phyloP scores from a whole-genome alignment of 2,329 filamentous ascomycete species.

The Fusarium falciforme region DNA sequence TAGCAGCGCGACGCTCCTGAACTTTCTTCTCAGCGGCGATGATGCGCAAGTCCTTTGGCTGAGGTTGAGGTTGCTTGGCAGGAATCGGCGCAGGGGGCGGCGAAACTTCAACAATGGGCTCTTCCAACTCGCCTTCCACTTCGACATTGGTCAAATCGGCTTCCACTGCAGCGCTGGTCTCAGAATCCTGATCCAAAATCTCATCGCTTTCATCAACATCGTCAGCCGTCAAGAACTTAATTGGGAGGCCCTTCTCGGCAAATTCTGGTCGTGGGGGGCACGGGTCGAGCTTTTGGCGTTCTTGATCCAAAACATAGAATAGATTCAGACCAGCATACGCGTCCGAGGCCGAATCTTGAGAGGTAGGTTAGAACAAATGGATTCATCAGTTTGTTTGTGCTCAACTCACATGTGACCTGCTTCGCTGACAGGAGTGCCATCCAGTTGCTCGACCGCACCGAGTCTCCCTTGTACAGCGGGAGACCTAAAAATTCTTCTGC shows the following conservation, averaged over 20 bases:
- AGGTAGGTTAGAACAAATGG: slow-evolving; percentile 4
- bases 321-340: slow-evolving; percentile 83
- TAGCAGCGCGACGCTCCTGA: slow-evolving; percentile 48
- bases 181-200: slow-evolving; percentile 46
- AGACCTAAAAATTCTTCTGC: slow-evolving; percentile 77
- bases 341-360: slow-evolving; percentile 79
- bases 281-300: slow-evolving; percentile 74
- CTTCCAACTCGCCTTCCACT: slow-evolving; percentile 8
- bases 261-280: slow-evolving; percentile 76
- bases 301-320: slow-evolving; percentile 76
- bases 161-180: slow-evolving; percentile 39
- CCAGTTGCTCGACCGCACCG: slow-evolving; percentile 83
- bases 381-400: not conserved
- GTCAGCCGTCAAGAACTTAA: slow-evolving; percentile 59
- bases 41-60: slow-evolving; percentile 53
- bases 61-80: not conserved
- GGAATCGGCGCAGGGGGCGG: not conserved
- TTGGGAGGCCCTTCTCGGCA: slow-evolving; percentile 74
- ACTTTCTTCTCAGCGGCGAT: slow-evolving; percentile 56
- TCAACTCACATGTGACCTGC: slow-evolving; percentile 75
- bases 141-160: slow-evolving; percentile 40
- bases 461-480: slow-evolving; percentile 78
- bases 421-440: slow-evolving; percentile 66
- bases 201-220: slow-evolving; percentile 47
- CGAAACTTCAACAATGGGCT: not conserved